Base-by-base conservation (phyloP, 2,329 filamentous ascomycete genomes). In the Cercospora janseana region DNA sequence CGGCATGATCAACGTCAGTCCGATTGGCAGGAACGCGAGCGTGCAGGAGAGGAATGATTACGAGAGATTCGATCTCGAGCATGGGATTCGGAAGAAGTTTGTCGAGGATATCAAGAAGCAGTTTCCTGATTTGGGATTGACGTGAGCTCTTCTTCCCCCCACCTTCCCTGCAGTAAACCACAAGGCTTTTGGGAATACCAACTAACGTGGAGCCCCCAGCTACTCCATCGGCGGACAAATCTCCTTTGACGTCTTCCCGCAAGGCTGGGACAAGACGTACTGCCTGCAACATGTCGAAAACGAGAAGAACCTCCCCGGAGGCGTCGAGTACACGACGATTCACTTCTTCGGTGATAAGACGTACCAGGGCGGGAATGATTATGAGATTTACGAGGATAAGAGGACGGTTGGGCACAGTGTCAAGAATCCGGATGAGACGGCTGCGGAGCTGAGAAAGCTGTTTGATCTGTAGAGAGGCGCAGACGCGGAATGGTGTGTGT, bases 301-400 rank as follows among this genome's bases (percentile, higher is more conserved):
- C 57, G 91, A 96, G 70, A 84, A 86, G 63, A 68, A 72, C 13
- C 59, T 70, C 69, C 76, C 79, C 31, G 84, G 81, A 64, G 85
- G 86, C 56, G 76, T 94, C 57, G 74, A 83, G 18, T 97, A 92
- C 78, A 88, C 82, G 61, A 92, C 81, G 35, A 86, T 97, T 62
- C 93, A 97, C 78, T 97, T 97, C 80, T 98, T 97, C 65, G 93
- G 93, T 59, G 93, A 98, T 79, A 98, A 97, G 84, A 88, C 88
- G 20, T 84, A 82, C 67, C 73, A 85, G 69, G 92, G 93, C 57
- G 93, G 93, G 55, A 98, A 97, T 70, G 93, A 98, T 73, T 92
- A 85, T 69, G 92, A 97, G 76, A 96, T 98, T 68, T 97, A 86
- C 72, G 77, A 74, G 59, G 92, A 97, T 69, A 66, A 79, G 47